Percentiles rank a stretch among this genome's conserved stretches.
Conservation (phyloP, 108 stramenopile species). For the Nitzschia sp. region DNA sequence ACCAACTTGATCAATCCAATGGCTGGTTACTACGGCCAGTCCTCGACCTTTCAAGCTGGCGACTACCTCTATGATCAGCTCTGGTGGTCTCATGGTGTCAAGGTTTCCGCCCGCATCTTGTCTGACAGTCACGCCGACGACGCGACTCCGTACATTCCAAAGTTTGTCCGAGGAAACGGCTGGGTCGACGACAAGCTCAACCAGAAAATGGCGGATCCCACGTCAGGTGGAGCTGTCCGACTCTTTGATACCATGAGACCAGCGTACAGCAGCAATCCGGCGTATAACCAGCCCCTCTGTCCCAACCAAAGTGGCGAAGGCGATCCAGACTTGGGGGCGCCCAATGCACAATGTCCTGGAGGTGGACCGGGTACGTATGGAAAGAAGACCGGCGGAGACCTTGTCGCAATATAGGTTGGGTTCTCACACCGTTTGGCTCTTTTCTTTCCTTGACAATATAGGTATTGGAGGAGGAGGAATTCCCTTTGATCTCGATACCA, state of each 20-base stretch:
- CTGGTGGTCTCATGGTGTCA: background rate
- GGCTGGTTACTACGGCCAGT: background rate
- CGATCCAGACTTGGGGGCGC: constrained; percentile 24
- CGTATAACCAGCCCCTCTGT: background rate
- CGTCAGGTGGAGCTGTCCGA: background rate
- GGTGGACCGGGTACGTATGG: constrained; percentile 1
- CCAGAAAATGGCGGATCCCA: background rate
- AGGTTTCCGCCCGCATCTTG: background rate
- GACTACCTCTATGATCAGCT: constrained; percentile 8
- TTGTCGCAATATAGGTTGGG: background rate
- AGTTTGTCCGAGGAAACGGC: background rate
- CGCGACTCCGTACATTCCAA: background rate
- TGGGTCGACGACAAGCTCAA: constrained; percentile 1
- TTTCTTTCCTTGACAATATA: too few species aligned
- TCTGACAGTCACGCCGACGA: background rate
- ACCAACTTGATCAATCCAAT: background rate
- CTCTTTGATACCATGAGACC: constrained; percentile 9
- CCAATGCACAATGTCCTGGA: constrained; percentile 18
- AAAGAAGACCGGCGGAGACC: background rate
- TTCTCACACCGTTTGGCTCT: background rate
- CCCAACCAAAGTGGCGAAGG: constrained; percentile 5
- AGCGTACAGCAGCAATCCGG: background rate
- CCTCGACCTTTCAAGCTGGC: background rate
- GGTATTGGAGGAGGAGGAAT: background rate
- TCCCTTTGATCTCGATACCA: background rate